These are phyloP conservation scores for Penicillium sumatraense DNA, from an alignment of 2,329 filamentous ascomycete genomes.

Conservation along the genomic window DNA sequence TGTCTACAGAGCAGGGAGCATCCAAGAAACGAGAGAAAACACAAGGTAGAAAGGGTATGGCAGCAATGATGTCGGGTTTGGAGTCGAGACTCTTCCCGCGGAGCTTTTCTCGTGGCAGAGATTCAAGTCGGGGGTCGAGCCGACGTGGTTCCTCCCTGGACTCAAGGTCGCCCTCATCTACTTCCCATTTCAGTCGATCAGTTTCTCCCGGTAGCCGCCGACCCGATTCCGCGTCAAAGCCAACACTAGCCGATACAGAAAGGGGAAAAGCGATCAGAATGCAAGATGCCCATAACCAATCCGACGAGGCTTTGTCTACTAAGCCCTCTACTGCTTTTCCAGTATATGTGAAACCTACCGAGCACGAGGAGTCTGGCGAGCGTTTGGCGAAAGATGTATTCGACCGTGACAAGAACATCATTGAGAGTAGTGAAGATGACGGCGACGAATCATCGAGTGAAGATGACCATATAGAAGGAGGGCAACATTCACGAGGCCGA, in stretches of 20 bases:
- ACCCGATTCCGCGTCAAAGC: not conserved
- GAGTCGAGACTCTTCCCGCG: constrained; percentile 41
- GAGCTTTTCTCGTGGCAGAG: constrained; percentile 41
- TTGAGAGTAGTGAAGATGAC: constrained; percentile 71
- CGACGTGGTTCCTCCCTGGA: constrained; percentile 45
- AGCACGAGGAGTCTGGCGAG: constrained; percentile 39
- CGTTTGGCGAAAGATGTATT: constrained; percentile 73
- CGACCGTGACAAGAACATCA: constrained; percentile 65
- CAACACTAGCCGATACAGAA: constrained; percentile 46
- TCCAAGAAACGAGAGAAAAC: constrained; percentile 18
- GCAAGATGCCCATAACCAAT: constrained; percentile 71
- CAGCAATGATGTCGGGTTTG: constrained; percentile 48
- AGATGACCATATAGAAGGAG: constrained; percentile 56
- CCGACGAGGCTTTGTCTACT: constrained; percentile 68
- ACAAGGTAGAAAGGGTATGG: constrained; percentile 49
- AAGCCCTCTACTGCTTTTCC: constrained; percentile 67
- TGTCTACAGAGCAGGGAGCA: constrained; percentile 9
- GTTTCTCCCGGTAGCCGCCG: constrained; percentile 41
- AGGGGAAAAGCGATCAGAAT: constrained; percentile 69
- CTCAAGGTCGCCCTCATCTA: constrained; percentile 36
- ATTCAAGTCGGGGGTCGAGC: constrained; percentile 45
- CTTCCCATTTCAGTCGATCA: constrained; percentile 32
- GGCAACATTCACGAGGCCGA: constrained; percentile 24
- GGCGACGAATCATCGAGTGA: constrained; percentile 62
- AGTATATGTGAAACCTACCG: constrained; percentile 61